Evolutionary conservation across 2,329 filamentous ascomycete genomes (phyloP), one percentile per base, ranked within the genome.

Genomic region (Lasiodiplodia gonubiensis): DNA sequence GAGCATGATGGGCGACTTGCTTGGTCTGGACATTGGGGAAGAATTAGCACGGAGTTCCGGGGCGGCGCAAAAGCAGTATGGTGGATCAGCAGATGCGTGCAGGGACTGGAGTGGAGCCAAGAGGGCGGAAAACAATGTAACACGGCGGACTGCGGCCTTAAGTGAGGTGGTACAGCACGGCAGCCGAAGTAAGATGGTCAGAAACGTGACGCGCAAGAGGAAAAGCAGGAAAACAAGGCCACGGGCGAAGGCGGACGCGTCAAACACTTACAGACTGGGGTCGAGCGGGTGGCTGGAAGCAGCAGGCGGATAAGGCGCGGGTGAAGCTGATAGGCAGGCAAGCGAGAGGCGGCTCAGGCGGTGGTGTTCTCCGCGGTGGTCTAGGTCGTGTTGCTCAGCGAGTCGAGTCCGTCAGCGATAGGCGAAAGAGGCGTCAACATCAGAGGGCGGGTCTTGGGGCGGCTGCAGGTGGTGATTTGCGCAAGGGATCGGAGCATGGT

Each of bases 1-100:
- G 52, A 83, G 73, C 81, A 83, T 83, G 27, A 53, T 74, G 68
- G 59, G 57, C 65, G 49, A 55, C 35, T 33, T 49, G 55, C 55
- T 48, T 39, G 65, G 54, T 25, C 65, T 67, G 42, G 37, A 54
- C 53, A 53, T 33, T 42, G 48, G 37, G 25, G 55, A 51, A 12
- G 65, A 61, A 60, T 67, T 37, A 67, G 65, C 46, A 61, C 33
- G 39, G 42, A 33, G 16, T 35, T 48, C 25, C 21, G 33, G 37
- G 25, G 16, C 33, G 42, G 52, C 53, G 64, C 42, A 55, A 37
- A 51, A 59, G 52, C 64, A 52, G 52, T 66, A 51, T 52, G 53
- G 54, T 48, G 55, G 55, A 60, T 67, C 65, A 67, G 65, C 65
- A 67, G 65, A 67, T 60, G 35, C n/a, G 55, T 67, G 65, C 65